A percentile compares a stretch with the other conserved stretches of the same genome.
Conservation (phyloP, 257 asterid species). For the Ajuga chamaepitys region DNA sequence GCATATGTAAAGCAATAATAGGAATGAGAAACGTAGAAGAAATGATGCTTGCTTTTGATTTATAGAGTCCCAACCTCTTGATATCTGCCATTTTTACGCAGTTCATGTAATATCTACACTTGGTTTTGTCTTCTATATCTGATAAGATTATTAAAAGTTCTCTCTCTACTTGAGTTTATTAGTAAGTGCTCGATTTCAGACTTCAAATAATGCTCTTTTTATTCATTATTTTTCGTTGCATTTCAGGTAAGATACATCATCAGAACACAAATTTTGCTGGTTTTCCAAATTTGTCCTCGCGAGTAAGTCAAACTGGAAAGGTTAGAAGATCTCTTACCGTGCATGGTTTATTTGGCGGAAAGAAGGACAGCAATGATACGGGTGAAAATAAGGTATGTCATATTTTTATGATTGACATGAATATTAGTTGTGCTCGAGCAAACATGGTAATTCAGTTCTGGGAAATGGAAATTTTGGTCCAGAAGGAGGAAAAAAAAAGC, state of each 20-base stretch:
- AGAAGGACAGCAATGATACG: slow-evolving; percentile 54
- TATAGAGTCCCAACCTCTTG: not conserved
- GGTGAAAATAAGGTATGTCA: slow-evolving; percentile 54
- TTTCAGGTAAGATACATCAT: slow-evolving; percentile 28
- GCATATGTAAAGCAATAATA: not conserved
- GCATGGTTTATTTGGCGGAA: slow-evolving; percentile 74
- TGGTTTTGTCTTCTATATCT: not conserved
- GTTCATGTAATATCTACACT: not conserved
- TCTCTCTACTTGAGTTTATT: not conserved
- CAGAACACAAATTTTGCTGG: slow-evolving; percentile 20
- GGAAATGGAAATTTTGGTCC: too few species aligned
- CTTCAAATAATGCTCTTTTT: not conserved
- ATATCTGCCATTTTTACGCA: not conserved
- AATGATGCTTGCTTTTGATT: not conserved
- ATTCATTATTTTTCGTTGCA: slow-evolving; percentile 6
- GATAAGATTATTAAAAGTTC: not conserved
- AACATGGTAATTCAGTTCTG: too few species aligned
- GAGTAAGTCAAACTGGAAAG: slow-evolving; percentile 27
- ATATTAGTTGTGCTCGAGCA: too few species aligned
- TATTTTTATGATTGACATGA: not conserved
- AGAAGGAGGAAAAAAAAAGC: too few species aligned
- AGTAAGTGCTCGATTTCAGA: not conserved
- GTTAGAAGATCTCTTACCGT: slow-evolving; percentile 41
- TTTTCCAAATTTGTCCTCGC: slow-evolving; percentile 20
- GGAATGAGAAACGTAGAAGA: not conserved